A percentile compares a stretch with the other conserved stretches of the same genome.
These are phyloP conservation scores for Carex kokanica DNA, from an alignment of 176 grass and related monocot species.

Conservation along the genomic window DNA sequence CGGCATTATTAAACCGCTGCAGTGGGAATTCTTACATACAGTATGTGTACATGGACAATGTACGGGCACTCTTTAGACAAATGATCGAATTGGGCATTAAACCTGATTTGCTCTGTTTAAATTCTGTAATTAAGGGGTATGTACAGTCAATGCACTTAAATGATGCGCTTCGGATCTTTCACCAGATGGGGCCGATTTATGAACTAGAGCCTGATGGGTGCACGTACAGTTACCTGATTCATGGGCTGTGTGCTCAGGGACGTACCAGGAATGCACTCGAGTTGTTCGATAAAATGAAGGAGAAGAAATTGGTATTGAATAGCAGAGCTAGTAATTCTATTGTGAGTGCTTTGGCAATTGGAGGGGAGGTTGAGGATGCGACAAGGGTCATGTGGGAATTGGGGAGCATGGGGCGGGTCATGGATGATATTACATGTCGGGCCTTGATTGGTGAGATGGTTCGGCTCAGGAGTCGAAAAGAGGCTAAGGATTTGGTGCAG, in stretches of 20 bases:
- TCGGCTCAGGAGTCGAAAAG: constrained; percentile 30
- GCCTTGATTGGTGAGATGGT: constrained; percentile 48
- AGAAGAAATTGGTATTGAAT: constrained; percentile 30
- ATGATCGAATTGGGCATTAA: constrained; percentile 69
- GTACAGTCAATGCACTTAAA: constrained; percentile 72
- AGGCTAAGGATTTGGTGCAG: constrained; percentile 33
- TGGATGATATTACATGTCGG: constrained; percentile 49
- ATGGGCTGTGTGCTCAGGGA: constrained; percentile 71
- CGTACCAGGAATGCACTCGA: constrained; percentile 52
- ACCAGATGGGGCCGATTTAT: constrained; percentile 71
- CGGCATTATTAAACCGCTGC: constrained; percentile 51
- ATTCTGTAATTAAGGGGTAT: constrained; percentile 70
- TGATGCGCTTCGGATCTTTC: constrained; percentile 72
- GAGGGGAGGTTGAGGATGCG: constrained; percentile 36
- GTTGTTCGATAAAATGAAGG: constrained; percentile 55
- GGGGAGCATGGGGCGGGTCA: constrained; percentile 34
- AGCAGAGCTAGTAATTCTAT: constrained; percentile 47
- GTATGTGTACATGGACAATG: constrained; percentile 74
- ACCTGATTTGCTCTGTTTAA: constrained; percentile 61
- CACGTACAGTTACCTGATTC: constrained; percentile 77
- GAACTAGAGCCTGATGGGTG: constrained; percentile 46
- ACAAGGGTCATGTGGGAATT: constrained; percentile 55
- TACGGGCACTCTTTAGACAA: constrained; percentile 70
- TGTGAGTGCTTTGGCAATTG: constrained; percentile 55
- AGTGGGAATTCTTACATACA: constrained; percentile 57